These are phyloP conservation scores for Tylopilus balloui DNA, from an alignment of 768 basidiomycete species.

Conservation along the genomic window DNA sequence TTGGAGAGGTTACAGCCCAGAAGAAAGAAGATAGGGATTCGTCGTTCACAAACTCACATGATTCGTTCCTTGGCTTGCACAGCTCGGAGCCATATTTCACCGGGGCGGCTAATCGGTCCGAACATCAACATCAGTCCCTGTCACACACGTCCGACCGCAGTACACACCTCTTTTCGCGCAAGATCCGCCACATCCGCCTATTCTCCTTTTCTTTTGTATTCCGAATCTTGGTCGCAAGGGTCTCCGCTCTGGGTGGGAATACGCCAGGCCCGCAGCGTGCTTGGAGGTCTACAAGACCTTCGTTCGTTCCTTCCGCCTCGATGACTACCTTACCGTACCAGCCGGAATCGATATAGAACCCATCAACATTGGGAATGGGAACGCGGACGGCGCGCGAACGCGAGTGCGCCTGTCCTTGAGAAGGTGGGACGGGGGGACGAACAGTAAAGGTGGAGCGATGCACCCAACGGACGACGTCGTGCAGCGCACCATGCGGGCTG, in stretches of 20 bases:
- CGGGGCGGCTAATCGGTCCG: slow-evolving; percentile 17
- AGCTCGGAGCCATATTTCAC: slow-evolving; percentile 36
- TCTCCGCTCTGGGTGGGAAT: slow-evolving; percentile 56
- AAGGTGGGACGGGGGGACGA: slow-evolving; percentile 42
- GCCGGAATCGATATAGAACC: slow-evolving; percentile 63
- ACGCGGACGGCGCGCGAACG: slow-evolving; percentile 31
- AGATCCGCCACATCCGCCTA: slow-evolving; percentile 61
- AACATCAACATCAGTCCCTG: slow-evolving; percentile 8
- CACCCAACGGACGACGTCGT: slow-evolving; percentile 83
- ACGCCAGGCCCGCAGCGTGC: slow-evolving; percentile 63
- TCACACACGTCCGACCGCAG: not conserved
- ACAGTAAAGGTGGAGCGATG: slow-evolving; percentile 75
- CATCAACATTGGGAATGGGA: slow-evolving; percentile 52
- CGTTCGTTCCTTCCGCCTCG: slow-evolving; percentile 85
- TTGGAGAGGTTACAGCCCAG: not conserved
- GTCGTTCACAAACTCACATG: slow-evolving; percentile 36
- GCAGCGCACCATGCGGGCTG: slow-evolving; percentile 74
- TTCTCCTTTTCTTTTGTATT: slow-evolving; percentile 40
- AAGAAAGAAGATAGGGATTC: not conserved
- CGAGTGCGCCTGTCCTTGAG: slow-evolving; percentile 23
- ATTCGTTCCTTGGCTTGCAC: slow-evolving; percentile 65
- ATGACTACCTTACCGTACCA: slow-evolving; percentile 84
- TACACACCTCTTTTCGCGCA: slow-evolving; percentile 73
- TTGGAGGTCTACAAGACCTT: slow-evolving; percentile 74
- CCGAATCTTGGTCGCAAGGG: slow-evolving; percentile 30